Percentiles rank a stretch among this genome's conserved stretches.
phyloP scores from a whole-genome alignment of 1,284 basidiomycete species.

The Boletus mariae region DNA sequence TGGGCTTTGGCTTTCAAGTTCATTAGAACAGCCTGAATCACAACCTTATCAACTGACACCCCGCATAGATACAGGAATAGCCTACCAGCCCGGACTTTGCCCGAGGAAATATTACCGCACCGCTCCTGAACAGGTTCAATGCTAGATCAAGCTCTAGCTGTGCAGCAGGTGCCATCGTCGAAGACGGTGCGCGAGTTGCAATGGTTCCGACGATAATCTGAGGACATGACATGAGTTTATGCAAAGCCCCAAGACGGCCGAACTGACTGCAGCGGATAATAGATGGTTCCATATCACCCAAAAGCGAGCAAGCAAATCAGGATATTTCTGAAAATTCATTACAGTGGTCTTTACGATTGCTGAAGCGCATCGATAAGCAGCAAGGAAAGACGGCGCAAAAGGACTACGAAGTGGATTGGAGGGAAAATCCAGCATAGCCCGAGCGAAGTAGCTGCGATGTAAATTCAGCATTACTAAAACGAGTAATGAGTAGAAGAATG shows the following conservation, averaged over 20 bases:
- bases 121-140: slow-evolving; percentile 51
- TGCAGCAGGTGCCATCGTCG: slow-evolving; percentile 55
- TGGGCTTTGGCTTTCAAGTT: slow-evolving; percentile 48
- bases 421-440: slow-evolving; percentile 59
- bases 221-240: slow-evolving; percentile 14
- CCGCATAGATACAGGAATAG: slow-evolving; percentile 7
- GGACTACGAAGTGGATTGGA: slow-evolving; percentile 57
- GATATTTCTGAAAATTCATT: slow-evolving; percentile 50
- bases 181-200: slow-evolving; percentile 52
- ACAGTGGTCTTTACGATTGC: slow-evolving; percentile 50
- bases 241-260: neutral
- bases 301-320: slow-evolving; percentile 50
- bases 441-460: slow-evolving; percentile 60
- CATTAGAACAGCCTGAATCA: slow-evolving; percentile 42
- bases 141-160: slow-evolving; percentile 55
- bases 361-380: slow-evolving; percentile 59
- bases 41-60: neutral
- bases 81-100: slow-evolving; percentile 50
- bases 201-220: slow-evolving; percentile 58
- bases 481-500: slow-evolving; percentile 9
- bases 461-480: slow-evolving; percentile 49
- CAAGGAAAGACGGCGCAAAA: slow-evolving; percentile 61
- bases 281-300: slow-evolving; percentile 55
- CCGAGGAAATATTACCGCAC: slow-evolving; percentile 44
- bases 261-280: slow-evolving; percentile 50